Percentiles rank a stretch among this genome's conserved stretches.
Evolutionary conservation across 2,329 filamentous ascomycete genomes (phyloP).

Genomic region (Podosphaera fusca): DNA sequence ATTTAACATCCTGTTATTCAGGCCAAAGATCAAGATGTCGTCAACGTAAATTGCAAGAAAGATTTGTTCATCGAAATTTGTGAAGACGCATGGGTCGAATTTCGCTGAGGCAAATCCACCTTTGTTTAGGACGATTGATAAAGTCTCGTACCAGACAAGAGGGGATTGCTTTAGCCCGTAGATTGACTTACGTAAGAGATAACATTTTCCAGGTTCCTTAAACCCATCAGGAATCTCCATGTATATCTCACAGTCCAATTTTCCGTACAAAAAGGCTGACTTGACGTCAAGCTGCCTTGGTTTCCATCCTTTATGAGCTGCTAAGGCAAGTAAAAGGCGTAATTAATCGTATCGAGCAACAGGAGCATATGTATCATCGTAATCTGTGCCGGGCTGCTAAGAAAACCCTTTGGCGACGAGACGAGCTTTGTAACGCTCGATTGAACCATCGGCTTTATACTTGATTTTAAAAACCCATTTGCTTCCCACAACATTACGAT

Average conservation of each 20-base stretch:
- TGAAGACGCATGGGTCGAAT: too few relatives aligned
- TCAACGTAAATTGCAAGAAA: too few relatives aligned
- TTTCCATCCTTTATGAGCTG: not conserved
- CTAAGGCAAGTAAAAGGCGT: slow-evolving; percentile 1
- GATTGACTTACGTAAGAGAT: too few relatives aligned
- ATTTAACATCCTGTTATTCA: not conserved
- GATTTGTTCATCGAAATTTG: too few relatives aligned
- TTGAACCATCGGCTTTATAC: not conserved
- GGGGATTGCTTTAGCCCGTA: not conserved
- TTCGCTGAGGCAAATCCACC: too few relatives aligned
- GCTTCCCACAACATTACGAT: not conserved
- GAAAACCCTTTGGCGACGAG: not conserved
- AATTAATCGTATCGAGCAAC: not conserved
- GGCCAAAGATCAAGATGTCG: not conserved
- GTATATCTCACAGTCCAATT: not conserved
- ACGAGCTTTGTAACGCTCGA: too few relatives aligned
- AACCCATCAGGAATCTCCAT: not conserved
- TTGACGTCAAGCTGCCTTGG: not conserved
- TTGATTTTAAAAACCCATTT: not conserved
- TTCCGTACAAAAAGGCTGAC: not conserved
- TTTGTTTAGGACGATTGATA: not conserved
- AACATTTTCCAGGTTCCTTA: not conserved
- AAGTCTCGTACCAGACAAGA: not conserved
- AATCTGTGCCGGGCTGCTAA: not conserved
- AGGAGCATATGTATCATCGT: not conserved